These are phyloP conservation scores for Akebia trifoliata DNA, from an alignment of 164 flowering plant genomes.

Conservation along the genomic window DNA sequence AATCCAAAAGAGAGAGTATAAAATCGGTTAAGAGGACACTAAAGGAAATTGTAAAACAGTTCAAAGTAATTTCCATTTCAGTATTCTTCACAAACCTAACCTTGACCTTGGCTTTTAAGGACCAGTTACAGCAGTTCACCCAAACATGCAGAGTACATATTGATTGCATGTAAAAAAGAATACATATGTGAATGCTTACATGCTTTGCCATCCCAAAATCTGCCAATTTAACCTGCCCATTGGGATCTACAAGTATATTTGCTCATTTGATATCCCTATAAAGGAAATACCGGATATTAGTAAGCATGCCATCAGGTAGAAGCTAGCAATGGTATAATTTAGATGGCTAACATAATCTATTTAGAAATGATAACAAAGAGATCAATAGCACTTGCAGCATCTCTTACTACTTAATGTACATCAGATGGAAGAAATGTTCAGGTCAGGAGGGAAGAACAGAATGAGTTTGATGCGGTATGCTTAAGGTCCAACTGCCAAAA, in stretches of 20 bases:
- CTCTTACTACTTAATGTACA: no score
- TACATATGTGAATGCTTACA: constrained; percentile 38
- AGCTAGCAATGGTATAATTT: neutral
- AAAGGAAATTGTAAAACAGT: no score
- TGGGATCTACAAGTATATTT: constrained; percentile 91
- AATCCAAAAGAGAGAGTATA: no score
- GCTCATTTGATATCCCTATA: constrained; percentile 95
- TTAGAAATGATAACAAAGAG: neutral
- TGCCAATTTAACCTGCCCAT: constrained; percentile 80
- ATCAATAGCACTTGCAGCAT: no score
- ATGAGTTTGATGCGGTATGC: no score
- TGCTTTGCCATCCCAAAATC: constrained; percentile 94
- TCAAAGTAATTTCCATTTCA: no score
- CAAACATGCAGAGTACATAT: neutral
- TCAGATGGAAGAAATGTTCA: no score
- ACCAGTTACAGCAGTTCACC: neutral
- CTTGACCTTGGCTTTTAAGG: no score
- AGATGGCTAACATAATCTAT: neutral
- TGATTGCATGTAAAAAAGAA: neutral
- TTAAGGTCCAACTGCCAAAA: no score
- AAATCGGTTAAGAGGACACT: no score
- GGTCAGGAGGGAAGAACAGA: no score
- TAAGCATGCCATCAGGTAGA: neutral
- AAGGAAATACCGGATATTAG: constrained; percentile 1
- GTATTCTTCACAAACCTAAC: no score